Evolutionary conservation across 495 filamentous ascomycete genomes (phyloP).

Genomic region (Penicillium lagena): DNA sequence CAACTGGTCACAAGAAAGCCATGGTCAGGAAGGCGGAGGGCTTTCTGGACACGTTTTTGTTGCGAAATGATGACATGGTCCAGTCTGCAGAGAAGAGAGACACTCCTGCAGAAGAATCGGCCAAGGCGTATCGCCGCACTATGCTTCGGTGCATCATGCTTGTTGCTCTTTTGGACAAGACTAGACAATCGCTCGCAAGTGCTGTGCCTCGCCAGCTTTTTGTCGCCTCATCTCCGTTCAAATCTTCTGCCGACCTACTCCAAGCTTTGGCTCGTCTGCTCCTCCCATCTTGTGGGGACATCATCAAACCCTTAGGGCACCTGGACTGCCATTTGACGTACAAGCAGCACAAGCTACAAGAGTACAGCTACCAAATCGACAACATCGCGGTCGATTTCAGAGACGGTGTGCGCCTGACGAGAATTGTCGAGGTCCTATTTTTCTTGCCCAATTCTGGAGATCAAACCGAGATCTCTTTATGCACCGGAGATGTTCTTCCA

Average conservation of each 20-base stretch:
- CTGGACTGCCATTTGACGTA: slow-evolving; percentile 49
- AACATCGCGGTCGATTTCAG: slow-evolving; percentile 62
- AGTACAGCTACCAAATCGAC: slow-evolving; percentile 50
- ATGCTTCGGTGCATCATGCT: slow-evolving; percentile 57
- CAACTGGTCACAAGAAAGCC: slow-evolving; percentile 11
- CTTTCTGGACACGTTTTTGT: slow-evolving; percentile 53
- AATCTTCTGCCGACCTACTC: slow-evolving; percentile 50
- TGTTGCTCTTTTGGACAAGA: slow-evolving; percentile 53
- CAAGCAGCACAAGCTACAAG: slow-evolving; percentile 51
- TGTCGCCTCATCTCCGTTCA: slow-evolving; percentile 41
- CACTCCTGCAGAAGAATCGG: slow-evolving; percentile 30
- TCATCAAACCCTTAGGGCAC: slow-evolving; percentile 47
- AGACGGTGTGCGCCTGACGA: slow-evolving; percentile 54
- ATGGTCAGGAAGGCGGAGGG: slow-evolving; percentile 37
- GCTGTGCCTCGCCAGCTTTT: slow-evolving; percentile 38
- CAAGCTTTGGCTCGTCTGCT: slow-evolving; percentile 46
- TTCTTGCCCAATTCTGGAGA: slow-evolving; percentile 17
- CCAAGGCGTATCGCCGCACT: slow-evolving; percentile 47
- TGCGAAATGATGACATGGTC: slow-evolving; percentile 51
- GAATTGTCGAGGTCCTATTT: slow-evolving; percentile 55
- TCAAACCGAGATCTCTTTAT: slow-evolving; percentile 5
- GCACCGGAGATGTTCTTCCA: slow-evolving; percentile 8
- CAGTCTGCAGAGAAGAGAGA: slow-evolving; percentile 6
- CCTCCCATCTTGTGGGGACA: slow-evolving; percentile 54
- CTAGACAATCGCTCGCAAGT: slow-evolving; percentile 14